A percentile compares a stretch with the other conserved stretches of the same genome.
These are phyloP conservation scores for Acidiella bohemica DNA, from an alignment of 495 filamentous ascomycete genomes.

Conservation along the genomic window DNA sequence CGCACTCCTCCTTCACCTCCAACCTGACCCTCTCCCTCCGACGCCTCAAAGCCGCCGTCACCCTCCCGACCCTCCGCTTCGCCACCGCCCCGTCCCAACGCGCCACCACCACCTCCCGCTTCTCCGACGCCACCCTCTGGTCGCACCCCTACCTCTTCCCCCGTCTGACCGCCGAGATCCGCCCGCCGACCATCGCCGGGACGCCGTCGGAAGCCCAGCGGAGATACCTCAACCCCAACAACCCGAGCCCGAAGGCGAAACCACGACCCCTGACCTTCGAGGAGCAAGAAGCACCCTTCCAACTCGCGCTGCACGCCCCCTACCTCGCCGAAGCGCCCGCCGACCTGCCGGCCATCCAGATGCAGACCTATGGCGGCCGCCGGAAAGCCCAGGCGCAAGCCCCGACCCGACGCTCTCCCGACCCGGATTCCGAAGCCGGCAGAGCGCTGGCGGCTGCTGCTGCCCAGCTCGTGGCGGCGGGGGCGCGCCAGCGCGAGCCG, in stretches of 20 bases:
- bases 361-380: conserved; percentile 27
- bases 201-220: conserved; percentile 54
- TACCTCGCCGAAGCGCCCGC: conserved; percentile 8
- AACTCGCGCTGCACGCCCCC: conserved; percentile 13
- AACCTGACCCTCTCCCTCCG: conserved; percentile 87
- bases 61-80: conserved; percentile 36
- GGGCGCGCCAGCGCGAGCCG: conserved; percentile 69
- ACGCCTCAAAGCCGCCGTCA: conserved; percentile 73
- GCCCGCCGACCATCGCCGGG: conserved; percentile 44
- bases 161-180: conserved; percentile 75
- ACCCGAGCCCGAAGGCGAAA: too few relatives aligned
- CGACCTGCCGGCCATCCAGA: conserved; percentile 25
- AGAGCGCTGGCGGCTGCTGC: conserved; percentile 8
- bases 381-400: conserved; percentile 9
- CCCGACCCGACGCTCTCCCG: not conserved
- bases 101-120: conserved; percentile 43
- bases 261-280: conserved; percentile 30
- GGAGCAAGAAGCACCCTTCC: conserved; percentile 15
- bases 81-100: conserved; percentile 3
- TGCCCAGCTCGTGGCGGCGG: too few relatives aligned
- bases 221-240: conserved; percentile 81
- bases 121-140: conserved; percentile 69
- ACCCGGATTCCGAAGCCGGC: conserved; percentile 25
- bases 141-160: conserved; percentile 73
- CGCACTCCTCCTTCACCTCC: conserved; percentile 59